Percentiles rank a stretch among this genome's conserved stretches.
Evolutionary conservation across 306 rosid species (phyloP).

Genomic region (Dalbergia cultrata): DNA sequence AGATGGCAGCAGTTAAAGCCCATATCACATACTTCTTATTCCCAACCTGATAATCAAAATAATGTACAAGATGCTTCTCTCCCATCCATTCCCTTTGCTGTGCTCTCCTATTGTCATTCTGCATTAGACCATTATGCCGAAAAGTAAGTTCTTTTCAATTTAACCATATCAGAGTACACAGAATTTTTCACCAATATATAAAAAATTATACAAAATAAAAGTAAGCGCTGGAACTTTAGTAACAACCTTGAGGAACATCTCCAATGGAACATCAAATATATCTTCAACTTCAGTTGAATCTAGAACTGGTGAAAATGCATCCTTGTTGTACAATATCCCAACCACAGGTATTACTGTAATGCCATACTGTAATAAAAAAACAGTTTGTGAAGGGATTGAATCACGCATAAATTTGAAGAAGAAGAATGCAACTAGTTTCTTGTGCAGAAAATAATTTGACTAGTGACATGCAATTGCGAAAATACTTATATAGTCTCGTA

Average conservation of each 20-base stretch:
- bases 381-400: conserved; percentile 25
- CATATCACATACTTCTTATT: conserved; percentile 71
- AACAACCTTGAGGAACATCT: conserved; percentile 91
- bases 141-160: conserved; percentile 26
- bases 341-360: conserved; percentile 79
- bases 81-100: conserved; percentile 81
- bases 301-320: conserved; percentile 73
- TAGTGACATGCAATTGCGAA: neutral
- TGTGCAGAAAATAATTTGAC: neutral
- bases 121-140: conserved; percentile 45
- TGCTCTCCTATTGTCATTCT: conserved; percentile 84
- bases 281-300: conserved; percentile 82
- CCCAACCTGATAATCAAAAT: conserved; percentile 67
- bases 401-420: neutral
- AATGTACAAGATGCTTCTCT: conserved; percentile 70
- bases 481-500: too few species aligned
- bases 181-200: neutral
- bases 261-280: conserved; percentile 84
- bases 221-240: conserved; percentile 27
- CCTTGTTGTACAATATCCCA: conserved; percentile 68
- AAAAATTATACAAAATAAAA: neutral
- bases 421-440: neutral
- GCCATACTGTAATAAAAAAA: conserved; percentile 59
- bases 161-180: neutral
- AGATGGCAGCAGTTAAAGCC: conserved; percentile 90